These are phyloP conservation scores for Cutaneotrichosporon sp. DNA, from an alignment of 1,284 basidiomycete genomes.

Conservation along the genomic window DNA sequence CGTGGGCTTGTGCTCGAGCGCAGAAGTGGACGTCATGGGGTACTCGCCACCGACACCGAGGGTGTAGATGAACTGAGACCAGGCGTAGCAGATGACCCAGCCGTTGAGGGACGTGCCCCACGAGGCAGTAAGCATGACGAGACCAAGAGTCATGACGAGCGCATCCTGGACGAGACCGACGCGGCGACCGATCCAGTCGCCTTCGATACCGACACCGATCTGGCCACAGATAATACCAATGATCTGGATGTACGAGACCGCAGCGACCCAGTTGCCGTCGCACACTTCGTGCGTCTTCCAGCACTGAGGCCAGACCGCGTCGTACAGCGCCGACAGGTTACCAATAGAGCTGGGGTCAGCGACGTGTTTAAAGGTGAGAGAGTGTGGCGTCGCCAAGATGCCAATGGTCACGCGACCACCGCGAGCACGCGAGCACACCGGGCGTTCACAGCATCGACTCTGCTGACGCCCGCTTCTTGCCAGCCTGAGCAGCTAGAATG, in stretches of 20 bases:
- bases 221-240: constrained; percentile 55
- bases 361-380: no score
- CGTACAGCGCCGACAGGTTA: constrained; percentile 51
- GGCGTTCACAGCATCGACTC: no score
- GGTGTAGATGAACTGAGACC: constrained; percentile 53
- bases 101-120: constrained; percentile 53
- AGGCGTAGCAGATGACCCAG: constrained; percentile 56
- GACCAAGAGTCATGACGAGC: constrained; percentile 49
- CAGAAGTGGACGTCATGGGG: constrained; percentile 55
- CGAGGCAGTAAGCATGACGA: constrained; percentile 54
- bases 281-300: constrained; percentile 51
- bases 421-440: no score
- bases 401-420: not conserved
- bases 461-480: no score
- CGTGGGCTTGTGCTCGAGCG: constrained; percentile 49
- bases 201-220: constrained; percentile 54
- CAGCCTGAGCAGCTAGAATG: no score
- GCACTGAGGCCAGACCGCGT: constrained; percentile 53
- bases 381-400: not conserved
- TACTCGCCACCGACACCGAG: constrained; percentile 54
- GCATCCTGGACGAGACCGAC: constrained; percentile 52
- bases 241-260: constrained; percentile 39
- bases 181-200: constrained; percentile 55
- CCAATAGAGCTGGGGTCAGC: constrained; percentile 47
- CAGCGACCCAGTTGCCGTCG: constrained; percentile 50